A percentile compares a stretch with the other conserved stretches of the same genome.
phyloP scores from a whole-genome alignment of 2,329 filamentous ascomycete genomes.

The Neofusicoccum parvum region DNA sequence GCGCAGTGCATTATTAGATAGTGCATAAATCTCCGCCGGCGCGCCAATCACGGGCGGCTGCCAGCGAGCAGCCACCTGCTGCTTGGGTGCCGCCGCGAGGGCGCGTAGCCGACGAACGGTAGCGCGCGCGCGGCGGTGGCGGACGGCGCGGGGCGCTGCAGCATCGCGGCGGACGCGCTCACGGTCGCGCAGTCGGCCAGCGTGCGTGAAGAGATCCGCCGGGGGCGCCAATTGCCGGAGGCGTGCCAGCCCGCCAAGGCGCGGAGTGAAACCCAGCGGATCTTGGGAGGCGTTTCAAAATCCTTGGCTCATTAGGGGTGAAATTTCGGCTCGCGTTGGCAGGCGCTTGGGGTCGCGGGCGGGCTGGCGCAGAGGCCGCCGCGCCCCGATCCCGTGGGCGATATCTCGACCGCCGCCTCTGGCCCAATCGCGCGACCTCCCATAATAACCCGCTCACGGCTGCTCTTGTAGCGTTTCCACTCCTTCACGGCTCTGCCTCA shows the following conservation, averaged over 20 bases:
- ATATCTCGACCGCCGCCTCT: slow-evolving; percentile 12
- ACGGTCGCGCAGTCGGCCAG: neutral
- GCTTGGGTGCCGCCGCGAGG: neutral
- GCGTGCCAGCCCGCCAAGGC: slow-evolving; percentile 1
- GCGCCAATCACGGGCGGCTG: neutral
- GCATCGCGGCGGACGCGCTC: too few relatives aligned
- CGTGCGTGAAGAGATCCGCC: neutral
- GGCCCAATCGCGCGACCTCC: slow-evolving; percentile 8
- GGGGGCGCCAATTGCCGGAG: neutral
- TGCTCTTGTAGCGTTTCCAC: slow-evolving; percentile 9
- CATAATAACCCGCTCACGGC: slow-evolving; percentile 7
- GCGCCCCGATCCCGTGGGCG: slow-evolving; percentile 9
- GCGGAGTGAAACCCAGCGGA: slow-evolving; percentile 17
- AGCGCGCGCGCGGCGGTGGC: neutral
- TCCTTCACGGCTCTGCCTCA: slow-evolving; percentile 16
- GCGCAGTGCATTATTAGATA: slow-evolving; percentile 18
- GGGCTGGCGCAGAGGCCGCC: slow-evolving; percentile 1
- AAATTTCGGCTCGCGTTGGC: slow-evolving; percentile 17
- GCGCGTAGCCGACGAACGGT: neutral
- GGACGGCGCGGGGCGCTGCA: neutral
- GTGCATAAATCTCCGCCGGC: slow-evolving; percentile 16
- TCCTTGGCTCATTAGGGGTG: slow-evolving; percentile 20
- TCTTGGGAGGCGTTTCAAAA: slow-evolving; percentile 11
- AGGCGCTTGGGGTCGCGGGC: slow-evolving; percentile 7
- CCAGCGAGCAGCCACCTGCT: too few relatives aligned